Percentiles rank a stretch among this genome's conserved stretches.
phyloP scores from a whole-genome alignment of 139 green algal genomes.

The Pleodorina starrii region DNA sequence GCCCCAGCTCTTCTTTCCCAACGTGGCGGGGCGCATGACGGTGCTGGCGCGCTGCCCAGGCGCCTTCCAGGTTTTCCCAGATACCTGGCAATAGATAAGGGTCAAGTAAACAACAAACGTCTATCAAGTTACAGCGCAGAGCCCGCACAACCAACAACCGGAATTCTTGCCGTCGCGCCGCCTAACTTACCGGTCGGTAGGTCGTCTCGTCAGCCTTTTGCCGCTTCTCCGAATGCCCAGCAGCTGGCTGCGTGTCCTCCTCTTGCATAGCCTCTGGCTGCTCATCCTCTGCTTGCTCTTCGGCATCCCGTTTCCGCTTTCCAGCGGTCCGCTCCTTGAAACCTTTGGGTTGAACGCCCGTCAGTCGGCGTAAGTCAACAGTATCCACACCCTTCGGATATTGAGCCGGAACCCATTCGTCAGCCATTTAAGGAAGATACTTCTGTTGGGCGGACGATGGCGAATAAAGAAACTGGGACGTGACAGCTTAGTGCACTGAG shows the following conservation, averaged over 20 bases:
- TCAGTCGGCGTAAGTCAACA: constrained; percentile 6
- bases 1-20: constrained; percentile 52
- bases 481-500: too few species aligned
- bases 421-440: background rate
- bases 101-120: too few species aligned
- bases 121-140: too few species aligned
- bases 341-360: constrained; percentile 17
- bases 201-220: constrained; percentile 45
- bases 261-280: constrained; percentile 55
- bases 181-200: constrained; percentile 53
- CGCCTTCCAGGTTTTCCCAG: constrained; percentile 66
- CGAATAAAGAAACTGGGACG: too few species aligned
- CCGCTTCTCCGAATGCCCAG: constrained; percentile 23
- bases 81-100: constrained; percentile 52
- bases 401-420: constrained; percentile 35
- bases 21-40: constrained; percentile 42
- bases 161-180: background rate
- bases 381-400: constrained; percentile 21
- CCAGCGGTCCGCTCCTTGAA: background rate
- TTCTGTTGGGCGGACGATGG: too few species aligned
- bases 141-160: too few species aligned
- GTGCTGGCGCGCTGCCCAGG: constrained; percentile 49
- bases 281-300: constrained; percentile 13
- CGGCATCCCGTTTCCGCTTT: constrained; percentile 27
- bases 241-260: constrained; percentile 3